Evolutionary conservation across 2,329 filamentous ascomycete species (phyloP).

Genomic region (Nemania sp.): DNA sequence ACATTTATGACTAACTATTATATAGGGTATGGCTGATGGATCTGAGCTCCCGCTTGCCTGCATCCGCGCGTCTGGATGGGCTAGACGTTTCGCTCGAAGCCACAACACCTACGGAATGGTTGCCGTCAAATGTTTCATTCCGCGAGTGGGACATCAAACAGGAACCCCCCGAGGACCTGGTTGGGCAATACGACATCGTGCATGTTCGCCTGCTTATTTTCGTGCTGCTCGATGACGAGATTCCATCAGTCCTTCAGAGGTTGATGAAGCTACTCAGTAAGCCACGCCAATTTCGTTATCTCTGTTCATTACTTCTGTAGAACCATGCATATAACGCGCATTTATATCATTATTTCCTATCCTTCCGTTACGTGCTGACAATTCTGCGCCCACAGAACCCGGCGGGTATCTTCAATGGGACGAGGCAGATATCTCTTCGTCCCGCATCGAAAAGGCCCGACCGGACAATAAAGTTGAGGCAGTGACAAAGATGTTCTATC

Average conservation of each 20-base stretch:
- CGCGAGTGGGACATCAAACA: slow-evolving; percentile 25
- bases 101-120: slow-evolving; percentile 21
- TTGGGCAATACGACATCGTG: slow-evolving; percentile 29
- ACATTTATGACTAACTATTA: not conserved
- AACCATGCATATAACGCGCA: too few relatives aligned
- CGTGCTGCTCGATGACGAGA: slow-evolving; percentile 25
- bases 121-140: slow-evolving; percentile 26
- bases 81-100: slow-evolving; percentile 33
- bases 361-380: not conserved
- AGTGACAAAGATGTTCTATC: not conserved
- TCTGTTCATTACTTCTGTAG: too few relatives aligned
- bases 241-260: slow-evolving; percentile 16
- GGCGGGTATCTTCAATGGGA: slow-evolving; percentile 31
- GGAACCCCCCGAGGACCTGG: slow-evolving; percentile 24
- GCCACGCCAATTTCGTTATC: not conserved
- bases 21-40: slow-evolving; percentile 2
- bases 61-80: slow-evolving; percentile 18
- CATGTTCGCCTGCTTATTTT: slow-evolving; percentile 29
- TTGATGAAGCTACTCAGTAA: slow-evolving; percentile 28
- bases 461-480: not conserved
- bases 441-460: slow-evolving; percentile 7
- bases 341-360: too few relatives aligned
- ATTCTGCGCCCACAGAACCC: slow-evolving; percentile 15
- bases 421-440: slow-evolving; percentile 11
- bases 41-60: not conserved